These are phyloP conservation scores for Spizellomyces sp. DNA, from an alignment of 192 early-diverging fungal genomes.

Conservation along the genomic window DNA sequence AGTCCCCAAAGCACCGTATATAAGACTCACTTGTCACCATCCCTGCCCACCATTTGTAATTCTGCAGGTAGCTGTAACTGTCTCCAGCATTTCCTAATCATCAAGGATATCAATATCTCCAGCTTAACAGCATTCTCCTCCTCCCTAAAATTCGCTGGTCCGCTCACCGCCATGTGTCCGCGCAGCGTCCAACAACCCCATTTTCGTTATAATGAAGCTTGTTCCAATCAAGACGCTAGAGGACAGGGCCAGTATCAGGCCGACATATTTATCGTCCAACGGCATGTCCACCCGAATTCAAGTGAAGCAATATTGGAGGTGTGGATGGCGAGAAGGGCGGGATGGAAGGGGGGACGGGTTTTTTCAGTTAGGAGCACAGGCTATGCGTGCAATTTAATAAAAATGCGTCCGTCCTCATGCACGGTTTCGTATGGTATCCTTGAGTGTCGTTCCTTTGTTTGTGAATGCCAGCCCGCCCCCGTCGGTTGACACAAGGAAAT, in stretches of 20 bases:
- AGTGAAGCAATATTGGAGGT: neutral
- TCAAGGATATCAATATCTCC: neutral
- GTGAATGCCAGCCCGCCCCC: too few species aligned
- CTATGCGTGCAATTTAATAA: too few species aligned
- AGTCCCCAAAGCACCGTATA: neutral
- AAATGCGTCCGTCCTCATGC: too few species aligned
- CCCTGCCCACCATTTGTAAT: slow-evolving; percentile 89
- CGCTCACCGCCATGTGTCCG: slow-evolving; percentile 42
- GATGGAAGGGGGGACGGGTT: too few species aligned
- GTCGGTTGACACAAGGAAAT: too few species aligned
- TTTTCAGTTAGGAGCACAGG: too few species aligned
- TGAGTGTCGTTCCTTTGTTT: too few species aligned
- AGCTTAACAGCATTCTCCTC: too few species aligned
- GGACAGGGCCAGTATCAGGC: slow-evolving; percentile 83
- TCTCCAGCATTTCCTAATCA: slow-evolving; percentile 60
- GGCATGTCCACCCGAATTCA: neutral
- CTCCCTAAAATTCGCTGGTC: too few species aligned
- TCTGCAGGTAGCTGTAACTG: slow-evolving; percentile 78
- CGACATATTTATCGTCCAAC: slow-evolving; percentile 57
- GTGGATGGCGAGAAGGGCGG: neutral
- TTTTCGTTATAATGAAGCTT: slow-evolving; percentile 93
- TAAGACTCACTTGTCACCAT: slow-evolving; percentile 62
- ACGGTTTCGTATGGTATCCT: too few species aligned
- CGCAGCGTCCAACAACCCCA: slow-evolving; percentile 73
- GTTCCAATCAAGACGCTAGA: slow-evolving; percentile 89